A percentile compares a stretch with the other conserved stretches of the same genome.
Evolutionary conservation across 2,329 filamentous ascomycete species (phyloP).

Genomic region (Thielaviopsis euricoi): DNA sequence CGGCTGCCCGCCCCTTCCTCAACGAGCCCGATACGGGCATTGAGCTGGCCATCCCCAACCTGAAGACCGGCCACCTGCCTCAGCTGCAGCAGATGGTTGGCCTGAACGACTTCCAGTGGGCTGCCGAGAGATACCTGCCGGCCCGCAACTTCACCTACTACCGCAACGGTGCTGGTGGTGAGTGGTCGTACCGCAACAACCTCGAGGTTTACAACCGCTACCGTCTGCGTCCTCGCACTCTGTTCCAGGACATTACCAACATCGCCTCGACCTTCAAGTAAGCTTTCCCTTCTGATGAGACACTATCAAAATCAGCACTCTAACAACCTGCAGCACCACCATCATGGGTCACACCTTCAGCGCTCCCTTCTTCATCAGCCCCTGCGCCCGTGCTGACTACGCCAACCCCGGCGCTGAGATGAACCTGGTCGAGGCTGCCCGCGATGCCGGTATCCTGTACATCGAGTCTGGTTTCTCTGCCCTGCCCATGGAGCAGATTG

Average conservation of each 20-base stretch:
- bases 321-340: constrained; percentile 18
- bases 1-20: constrained; percentile 27
- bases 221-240: constrained; percentile 25
- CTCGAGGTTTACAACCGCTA: constrained; percentile 31
- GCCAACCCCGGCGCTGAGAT: constrained; percentile 27
- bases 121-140: constrained; percentile 26
- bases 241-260: constrained; percentile 21
- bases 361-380: constrained; percentile 32
- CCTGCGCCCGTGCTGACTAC: constrained; percentile 27
- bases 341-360: constrained; percentile 30
- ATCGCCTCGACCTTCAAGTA: constrained; percentile 21
- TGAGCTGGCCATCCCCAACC: constrained; percentile 21
- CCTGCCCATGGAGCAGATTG: constrained; percentile 21
- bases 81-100: constrained; percentile 21
- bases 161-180: constrained; percentile 30
- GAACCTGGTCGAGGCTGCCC: constrained; percentile 31
- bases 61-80: constrained; percentile 14
- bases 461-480: constrained; percentile 20
- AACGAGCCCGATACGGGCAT: constrained; percentile 31
- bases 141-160: constrained; percentile 30
- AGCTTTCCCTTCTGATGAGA: constrained; percentile 12
- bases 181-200: constrained; percentile 35
- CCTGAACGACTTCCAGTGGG: constrained; percentile 33
- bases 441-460: constrained; percentile 29
- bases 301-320: constrained; percentile 14